These are phyloP conservation scores for Xylaria castorea DNA, from an alignment of 495 filamentous ascomycete species.

Conservation along the genomic window DNA sequence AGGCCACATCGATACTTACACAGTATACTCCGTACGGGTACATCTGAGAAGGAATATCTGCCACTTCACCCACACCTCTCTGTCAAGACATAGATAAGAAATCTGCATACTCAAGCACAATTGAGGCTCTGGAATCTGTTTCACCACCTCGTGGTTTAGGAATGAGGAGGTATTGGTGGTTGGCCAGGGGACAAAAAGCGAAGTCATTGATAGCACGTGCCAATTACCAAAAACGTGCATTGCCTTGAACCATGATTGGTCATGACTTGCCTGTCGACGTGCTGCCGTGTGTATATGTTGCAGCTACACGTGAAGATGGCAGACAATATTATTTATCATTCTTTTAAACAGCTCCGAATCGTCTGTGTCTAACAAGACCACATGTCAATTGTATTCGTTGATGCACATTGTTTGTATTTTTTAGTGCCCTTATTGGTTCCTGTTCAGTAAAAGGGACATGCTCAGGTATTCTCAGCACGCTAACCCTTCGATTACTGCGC, in stretches of 20 bases:
- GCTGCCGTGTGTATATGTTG: not conserved
- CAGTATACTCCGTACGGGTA: no score
- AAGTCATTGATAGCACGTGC: not conserved
- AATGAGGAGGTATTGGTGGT: conserved; percentile 18
- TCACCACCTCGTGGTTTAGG: conserved; percentile 11
- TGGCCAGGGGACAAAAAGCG: not conserved
- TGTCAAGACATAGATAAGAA: not conserved
- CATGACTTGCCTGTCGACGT: not conserved
- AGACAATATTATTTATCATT: not conserved
- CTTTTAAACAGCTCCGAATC: not conserved
- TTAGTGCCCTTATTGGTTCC: no score
- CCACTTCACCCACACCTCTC: not conserved
- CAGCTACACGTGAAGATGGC: not conserved
- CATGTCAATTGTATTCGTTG: not conserved
- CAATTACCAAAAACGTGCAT: conserved; percentile 24
- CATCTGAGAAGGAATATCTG: not conserved
- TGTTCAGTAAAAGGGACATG: no score
- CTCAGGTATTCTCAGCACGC: no score
- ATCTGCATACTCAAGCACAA: not conserved
- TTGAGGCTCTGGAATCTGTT: conserved; percentile 11
- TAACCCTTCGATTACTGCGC: no score
- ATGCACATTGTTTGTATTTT: not conserved
- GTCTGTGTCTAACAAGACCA: not conserved
- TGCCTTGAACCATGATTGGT: conserved; percentile 15
- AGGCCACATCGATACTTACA: not conserved